These are phyloP conservation scores for Termitomyces sp. DNA, from an alignment of 768 basidiomycete genomes.

Conservation along the genomic window DNA sequence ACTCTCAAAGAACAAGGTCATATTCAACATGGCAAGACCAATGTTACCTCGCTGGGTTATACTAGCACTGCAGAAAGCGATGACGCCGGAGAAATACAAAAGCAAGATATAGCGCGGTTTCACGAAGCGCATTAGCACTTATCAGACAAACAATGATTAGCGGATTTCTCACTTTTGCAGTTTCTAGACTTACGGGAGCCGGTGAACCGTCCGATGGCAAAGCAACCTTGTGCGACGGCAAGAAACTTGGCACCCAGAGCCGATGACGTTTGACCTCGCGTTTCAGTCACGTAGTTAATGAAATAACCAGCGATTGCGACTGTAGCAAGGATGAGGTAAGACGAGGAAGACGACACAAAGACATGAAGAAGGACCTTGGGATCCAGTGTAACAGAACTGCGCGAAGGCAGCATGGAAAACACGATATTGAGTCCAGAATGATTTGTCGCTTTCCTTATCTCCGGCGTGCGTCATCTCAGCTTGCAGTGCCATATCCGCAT, in stretches of 20 bases:
- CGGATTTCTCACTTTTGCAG: background rate
- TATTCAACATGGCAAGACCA: conserved; percentile 24
- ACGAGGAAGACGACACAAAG: background rate
- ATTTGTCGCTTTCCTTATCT: conserved; percentile 18
- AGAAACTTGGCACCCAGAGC: conserved; percentile 24
- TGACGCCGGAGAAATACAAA: conserved; percentile 20
- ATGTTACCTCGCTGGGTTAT: conserved; percentile 24
- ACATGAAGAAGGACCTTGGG: conserved; percentile 21
- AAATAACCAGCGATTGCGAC: conserved; percentile 27
- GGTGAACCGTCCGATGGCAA: conserved; percentile 24
- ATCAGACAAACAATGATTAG: background rate
- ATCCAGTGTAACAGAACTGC: conserved; percentile 26
- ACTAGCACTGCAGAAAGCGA: conserved; percentile 23
- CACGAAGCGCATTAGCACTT: conserved; percentile 23
- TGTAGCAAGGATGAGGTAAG: conserved; percentile 2
- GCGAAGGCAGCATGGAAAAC: conserved; percentile 27
- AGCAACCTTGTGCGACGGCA: conserved; percentile 26
- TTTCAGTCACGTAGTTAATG: conserved; percentile 28
- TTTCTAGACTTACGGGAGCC: conserved; percentile 20
- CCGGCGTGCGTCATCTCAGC: conserved; percentile 25
- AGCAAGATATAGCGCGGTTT: conserved; percentile 25
- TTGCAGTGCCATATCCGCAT: conserved; percentile 28
- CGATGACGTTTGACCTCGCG: conserved; percentile 16
- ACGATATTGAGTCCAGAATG: conserved; percentile 23
- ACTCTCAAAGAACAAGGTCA: conserved; percentile 29